phyloP scores from a whole-genome alignment of 2,329 filamentous ascomycete genomes.

The Sporothrix brasiliensis region DNA sequence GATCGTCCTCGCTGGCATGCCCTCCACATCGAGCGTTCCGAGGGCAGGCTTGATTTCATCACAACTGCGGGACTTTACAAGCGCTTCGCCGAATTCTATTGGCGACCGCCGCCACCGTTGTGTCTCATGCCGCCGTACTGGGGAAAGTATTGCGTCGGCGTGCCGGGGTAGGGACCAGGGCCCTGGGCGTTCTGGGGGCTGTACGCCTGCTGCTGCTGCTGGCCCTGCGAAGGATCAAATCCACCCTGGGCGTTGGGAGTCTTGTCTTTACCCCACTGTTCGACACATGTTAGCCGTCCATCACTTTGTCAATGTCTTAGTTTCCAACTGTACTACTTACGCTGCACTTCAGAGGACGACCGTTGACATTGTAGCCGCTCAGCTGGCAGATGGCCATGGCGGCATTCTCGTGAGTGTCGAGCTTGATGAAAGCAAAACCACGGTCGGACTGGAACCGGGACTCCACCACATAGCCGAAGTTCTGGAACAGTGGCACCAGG shows the following conservation, averaged over 20 bases:
- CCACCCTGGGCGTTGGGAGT: conserved; percentile 71
- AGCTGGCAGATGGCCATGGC: conserved; percentile 98
- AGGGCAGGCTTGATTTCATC: neutral
- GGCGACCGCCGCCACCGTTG: conserved; percentile 53
- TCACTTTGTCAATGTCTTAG: neutral
- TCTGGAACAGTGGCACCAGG: conserved; percentile 96
- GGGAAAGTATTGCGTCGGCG: conserved; percentile 82
- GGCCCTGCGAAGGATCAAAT: conserved; percentile 69
- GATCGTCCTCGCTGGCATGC: neutral
- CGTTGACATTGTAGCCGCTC: conserved; percentile 97
- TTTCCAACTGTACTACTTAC: conserved; percentile 63
- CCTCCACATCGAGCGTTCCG: neutral
- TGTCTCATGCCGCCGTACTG: conserved; percentile 64
- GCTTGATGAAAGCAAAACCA: conserved; percentile 98
- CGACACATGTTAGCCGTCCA: conserved; percentile 16
- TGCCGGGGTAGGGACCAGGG: conserved; percentile 70
- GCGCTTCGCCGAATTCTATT: conserved; percentile 54
- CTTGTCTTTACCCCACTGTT: conserved; percentile 97
- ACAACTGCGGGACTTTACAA: neutral
- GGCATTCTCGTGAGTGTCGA: conserved; percentile 97
- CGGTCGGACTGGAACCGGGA: conserved; percentile 97
- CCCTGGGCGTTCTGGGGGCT: conserved; percentile 75
- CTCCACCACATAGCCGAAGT: conserved; percentile 96
- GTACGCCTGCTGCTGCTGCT: conserved; percentile 57
- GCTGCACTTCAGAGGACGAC: conserved; percentile 95